These are phyloP conservation scores for Apocynum venetum DNA, from an alignment of 257 asterid species.

Conservation along the genomic window DNA sequence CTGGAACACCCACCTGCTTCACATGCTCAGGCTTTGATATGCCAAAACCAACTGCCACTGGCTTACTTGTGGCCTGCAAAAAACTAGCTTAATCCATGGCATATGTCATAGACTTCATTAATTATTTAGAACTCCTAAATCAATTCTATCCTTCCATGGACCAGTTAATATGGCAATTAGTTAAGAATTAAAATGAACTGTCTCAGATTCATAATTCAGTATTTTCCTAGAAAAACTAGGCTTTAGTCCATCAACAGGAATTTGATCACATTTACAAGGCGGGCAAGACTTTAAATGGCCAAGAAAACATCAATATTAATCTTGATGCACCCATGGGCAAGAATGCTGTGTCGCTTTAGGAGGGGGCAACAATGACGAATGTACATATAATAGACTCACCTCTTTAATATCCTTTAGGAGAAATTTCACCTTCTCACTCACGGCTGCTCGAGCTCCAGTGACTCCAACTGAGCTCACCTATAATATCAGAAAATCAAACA, in stretches of 20 bases:
- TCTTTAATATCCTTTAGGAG: slow-evolving; percentile 71
- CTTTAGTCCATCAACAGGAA: background rate
- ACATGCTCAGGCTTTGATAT: slow-evolving; percentile 86
- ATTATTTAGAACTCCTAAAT: background rate
- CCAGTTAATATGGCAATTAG: background rate
- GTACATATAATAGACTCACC: slow-evolving; percentile 35
- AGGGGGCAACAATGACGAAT: background rate
- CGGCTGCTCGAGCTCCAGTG: slow-evolving; percentile 81
- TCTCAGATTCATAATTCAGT: background rate
- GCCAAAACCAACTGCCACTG: slow-evolving; percentile 92
- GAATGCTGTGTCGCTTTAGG: background rate
- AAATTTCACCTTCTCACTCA: slow-evolving; percentile 57
- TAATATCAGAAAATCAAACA: slow-evolving; percentile 10
- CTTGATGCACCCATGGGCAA: background rate
- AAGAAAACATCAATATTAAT: background rate
- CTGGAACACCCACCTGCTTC: slow-evolving; percentile 45
- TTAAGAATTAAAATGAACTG: background rate
- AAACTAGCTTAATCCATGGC: slow-evolving; percentile 1
- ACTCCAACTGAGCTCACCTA: slow-evolving; percentile 90
- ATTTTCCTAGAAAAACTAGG: background rate
- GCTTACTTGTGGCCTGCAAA: slow-evolving; percentile 65
- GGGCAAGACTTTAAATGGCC: background rate
- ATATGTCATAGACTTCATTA: background rate
- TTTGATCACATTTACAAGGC: background rate
- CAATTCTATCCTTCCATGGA: background rate